Conservation (phyloP, 208 protist genomes). For the Lotmaria passim region DNA sequence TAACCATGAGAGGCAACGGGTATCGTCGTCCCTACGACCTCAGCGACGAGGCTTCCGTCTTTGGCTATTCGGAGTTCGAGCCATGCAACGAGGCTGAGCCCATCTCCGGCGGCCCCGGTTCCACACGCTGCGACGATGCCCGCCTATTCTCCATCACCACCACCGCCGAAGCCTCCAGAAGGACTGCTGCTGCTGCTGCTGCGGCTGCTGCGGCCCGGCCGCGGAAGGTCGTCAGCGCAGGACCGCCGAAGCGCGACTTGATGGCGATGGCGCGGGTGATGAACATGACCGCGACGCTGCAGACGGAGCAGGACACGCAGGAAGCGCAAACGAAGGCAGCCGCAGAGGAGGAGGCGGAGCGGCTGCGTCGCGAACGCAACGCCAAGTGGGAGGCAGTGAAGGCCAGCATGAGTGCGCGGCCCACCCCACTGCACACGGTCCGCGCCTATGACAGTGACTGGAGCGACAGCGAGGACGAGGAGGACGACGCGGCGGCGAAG, state of each 20-base stretch:
- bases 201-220: neutral
- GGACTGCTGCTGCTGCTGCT: too few species aligned
- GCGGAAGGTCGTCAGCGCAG: neutral
- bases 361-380: constrained; percentile 29
- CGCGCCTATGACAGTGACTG: constrained; percentile 34
- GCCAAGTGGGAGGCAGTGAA: constrained; percentile 43
- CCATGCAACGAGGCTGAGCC: constrained; percentile 5
- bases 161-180: too few species aligned
- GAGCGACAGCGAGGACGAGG: constrained; percentile 28
- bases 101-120: neutral
- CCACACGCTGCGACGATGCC: neutral
- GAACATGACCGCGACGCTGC: constrained; percentile 21
- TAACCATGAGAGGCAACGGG: constrained; percentile 1
- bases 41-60: constrained; percentile 26
- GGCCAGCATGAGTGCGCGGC: constrained; percentile 35
- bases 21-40: constrained; percentile 16
- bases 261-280: constrained; percentile 27
- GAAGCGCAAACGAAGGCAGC: constrained; percentile 12
- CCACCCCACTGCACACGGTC: constrained; percentile 16
- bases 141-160: neutral
- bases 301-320: constrained; percentile 21
- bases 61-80: constrained; percentile 21
- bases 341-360: constrained; percentile 8
- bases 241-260: constrained; percentile 15
- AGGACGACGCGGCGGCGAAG: neutral